Conservation (phyloP, 2,329 filamentous ascomycete genomes). For the Capronia coronata region DNA sequence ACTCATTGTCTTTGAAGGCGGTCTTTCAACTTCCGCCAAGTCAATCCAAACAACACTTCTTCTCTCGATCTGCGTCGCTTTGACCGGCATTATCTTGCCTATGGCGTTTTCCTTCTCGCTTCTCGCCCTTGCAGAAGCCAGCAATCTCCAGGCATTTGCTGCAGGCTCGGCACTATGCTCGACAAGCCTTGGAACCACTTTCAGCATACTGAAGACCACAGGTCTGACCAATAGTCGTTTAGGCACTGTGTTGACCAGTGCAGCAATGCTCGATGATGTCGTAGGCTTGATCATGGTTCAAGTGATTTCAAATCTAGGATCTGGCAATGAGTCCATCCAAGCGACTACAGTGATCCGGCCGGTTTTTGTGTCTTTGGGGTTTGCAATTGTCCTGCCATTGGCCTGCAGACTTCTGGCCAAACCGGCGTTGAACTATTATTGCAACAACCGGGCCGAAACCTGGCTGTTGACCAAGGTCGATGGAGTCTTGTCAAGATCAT, state of each 20-base stretch:
- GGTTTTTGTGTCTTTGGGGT: conserved; percentile 44
- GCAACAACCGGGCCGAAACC: not conserved
- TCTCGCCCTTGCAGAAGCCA: conserved; percentile 44
- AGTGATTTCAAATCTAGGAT: conserved; percentile 62
- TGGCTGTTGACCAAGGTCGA: not conserved
- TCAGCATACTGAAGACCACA: conserved; percentile 58
- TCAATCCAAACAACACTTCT: conserved; percentile 54
- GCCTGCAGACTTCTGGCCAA: conserved; percentile 28
- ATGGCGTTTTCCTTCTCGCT: conserved; percentile 62
- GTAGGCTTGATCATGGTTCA: conserved; percentile 66
- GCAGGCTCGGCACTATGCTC: conserved; percentile 68
- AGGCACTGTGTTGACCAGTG: conserved; percentile 60
- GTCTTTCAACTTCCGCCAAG: conserved; percentile 50
- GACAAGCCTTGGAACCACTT: conserved; percentile 67
- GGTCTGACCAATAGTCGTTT: conserved; percentile 49
- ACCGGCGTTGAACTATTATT: conserved; percentile 12
- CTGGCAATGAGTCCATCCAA: conserved; percentile 31
- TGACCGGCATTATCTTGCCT: conserved; percentile 58
- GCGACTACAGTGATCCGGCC: conserved; percentile 45
- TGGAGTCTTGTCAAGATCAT: conserved; percentile 26
- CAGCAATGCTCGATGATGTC: conserved; percentile 78
- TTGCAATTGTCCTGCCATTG: conserved; percentile 31
- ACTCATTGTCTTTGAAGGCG: conserved; percentile 64
- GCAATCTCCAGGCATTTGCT: conserved; percentile 59
- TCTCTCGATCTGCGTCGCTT: conserved; percentile 56